These are phyloP conservation scores for Serendipita vermifera DNA, from an alignment of 768 basidiomycete species.

Conservation along the genomic window DNA sequence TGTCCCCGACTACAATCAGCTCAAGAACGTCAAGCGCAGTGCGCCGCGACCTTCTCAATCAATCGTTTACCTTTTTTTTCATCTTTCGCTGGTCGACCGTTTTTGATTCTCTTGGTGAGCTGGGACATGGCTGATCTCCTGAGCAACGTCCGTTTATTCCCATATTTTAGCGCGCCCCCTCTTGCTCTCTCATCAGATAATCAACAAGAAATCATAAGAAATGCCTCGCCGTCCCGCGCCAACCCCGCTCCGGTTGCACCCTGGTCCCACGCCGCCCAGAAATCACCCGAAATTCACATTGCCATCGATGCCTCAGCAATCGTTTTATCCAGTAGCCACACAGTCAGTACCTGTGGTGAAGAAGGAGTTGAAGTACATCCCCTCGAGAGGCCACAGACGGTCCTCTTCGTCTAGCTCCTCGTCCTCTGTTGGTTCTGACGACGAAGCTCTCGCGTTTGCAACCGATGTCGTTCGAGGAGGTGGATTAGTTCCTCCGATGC, in stretches of 20 bases:
- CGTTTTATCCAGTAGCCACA: constrained; percentile 17
- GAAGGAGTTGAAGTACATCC: constrained; percentile 1
- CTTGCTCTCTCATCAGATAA: background rate
- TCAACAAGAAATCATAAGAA: background rate
- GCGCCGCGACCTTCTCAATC: background rate
- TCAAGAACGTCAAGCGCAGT: too few relatives aligned
- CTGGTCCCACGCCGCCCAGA: constrained; percentile 51
- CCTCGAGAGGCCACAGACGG: background rate
- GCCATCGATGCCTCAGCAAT: constrained; percentile 50
- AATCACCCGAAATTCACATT: constrained; percentile 49
- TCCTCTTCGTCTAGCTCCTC: constrained; percentile 1
- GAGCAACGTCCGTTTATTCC: background rate
- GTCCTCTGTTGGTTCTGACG: background rate
- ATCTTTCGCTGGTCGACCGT: constrained; percentile 4
- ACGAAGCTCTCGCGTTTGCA: background rate
- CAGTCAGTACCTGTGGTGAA: background rate
- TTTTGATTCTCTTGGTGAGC: constrained; percentile 3
- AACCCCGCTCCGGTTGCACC: constrained; percentile 45
- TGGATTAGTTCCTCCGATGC: background rate
- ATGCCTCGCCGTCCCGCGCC: constrained; percentile 65
- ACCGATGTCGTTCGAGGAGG: background rate
- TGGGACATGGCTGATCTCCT: background rate
- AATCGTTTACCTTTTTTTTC: background rate
- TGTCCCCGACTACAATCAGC: too few relatives aligned
- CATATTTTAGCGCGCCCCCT: background rate